Base-by-base conservation (phyloP, 352 stramenopile species). In the Phytopythium vexans region DNA sequence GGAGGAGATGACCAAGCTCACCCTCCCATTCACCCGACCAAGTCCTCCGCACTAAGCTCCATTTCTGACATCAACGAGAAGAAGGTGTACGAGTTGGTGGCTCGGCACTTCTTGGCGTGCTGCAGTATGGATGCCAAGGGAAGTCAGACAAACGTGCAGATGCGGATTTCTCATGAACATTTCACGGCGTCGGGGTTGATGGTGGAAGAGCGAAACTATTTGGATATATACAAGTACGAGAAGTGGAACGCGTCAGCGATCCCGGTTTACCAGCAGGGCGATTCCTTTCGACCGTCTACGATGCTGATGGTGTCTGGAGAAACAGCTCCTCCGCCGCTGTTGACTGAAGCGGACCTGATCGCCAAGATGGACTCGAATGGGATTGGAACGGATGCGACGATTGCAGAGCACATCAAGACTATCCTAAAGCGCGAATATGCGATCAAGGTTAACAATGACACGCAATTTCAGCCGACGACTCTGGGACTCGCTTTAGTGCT, bases 11-110 rank as follows among this genome's bases (percentile, higher is more conserved):
- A 99, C 56, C 92, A 98, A 57, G 95, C 94, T 1, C 98, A 99
- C 72, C 97, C 98, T 45, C 97, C 98, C 5, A 99, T 99, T 70
- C 97, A 99, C 56, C 97, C 97, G 9, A 99, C 95, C 7, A 99
- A 99, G 70, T 91, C 82, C 39, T 87, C 98, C 40, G 62, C 72
- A 21, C 54, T 88, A 35, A 66, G 58, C 56, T 86, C 69, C 33
- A 77, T 93, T 48, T 67, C 57, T 16, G 87, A 98, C 64, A 64
- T 78, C 0, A 86, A 79, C 15, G 92, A 99, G 69, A 84, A 91
- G 56, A 96, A 93, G 47, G 76, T 99, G 41, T 99, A 99, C 69
- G 96, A 98, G 62, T 92, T 99, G 31, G 85, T 99, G 10, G 69
- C 89, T 37, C 93, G 97, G 41, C 97, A 99, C 68, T 99, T 99